These are phyloP conservation scores for Chytriomyces sp. DNA, from an alignment of 192 early-diverging fungal species.

Conservation along the genomic window DNA sequence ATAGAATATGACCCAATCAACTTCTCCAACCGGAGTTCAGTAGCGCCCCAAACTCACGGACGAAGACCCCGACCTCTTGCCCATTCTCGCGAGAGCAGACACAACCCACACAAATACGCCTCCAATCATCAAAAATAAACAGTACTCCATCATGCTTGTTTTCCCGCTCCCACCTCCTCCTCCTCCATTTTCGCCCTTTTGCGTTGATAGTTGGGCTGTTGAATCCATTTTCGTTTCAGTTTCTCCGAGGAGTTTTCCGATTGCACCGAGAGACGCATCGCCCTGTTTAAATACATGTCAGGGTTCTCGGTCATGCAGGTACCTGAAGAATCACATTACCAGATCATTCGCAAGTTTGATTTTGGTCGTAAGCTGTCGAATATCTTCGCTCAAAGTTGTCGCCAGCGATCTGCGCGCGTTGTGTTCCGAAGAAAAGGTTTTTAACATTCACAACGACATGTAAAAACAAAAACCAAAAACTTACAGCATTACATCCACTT, in stretches of 20 bases:
- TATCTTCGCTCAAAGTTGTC: neutral
- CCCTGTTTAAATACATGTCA: neutral
- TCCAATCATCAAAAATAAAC: neutral
- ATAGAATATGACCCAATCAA: too few relatives aligned
- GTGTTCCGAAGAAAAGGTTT: too few relatives aligned
- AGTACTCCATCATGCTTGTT: neutral
- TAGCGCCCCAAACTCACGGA: neutral
- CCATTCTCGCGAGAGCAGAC: neutral
- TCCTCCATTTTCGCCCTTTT: neutral
- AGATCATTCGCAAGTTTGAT: neutral
- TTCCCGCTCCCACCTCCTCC: neutral
- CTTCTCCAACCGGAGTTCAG: too few relatives aligned
- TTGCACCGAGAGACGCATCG: neutral
- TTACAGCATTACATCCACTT: conserved; percentile 18
- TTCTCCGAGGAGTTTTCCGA: neutral
- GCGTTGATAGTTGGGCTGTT: neutral
- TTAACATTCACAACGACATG: neutral
- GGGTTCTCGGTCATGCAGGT: too few relatives aligned
- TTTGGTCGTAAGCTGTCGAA: neutral
- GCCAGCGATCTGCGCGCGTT: neutral
- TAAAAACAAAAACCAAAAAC: neutral
- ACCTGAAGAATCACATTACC: neutral
- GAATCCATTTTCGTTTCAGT: neutral
- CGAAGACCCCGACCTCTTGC: neutral
- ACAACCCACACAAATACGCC: conserved; percentile 6